These are phyloP conservation scores for Irpex sp. DNA, from an alignment of 1,284 basidiomycete genomes.

Conservation along the genomic window DNA sequence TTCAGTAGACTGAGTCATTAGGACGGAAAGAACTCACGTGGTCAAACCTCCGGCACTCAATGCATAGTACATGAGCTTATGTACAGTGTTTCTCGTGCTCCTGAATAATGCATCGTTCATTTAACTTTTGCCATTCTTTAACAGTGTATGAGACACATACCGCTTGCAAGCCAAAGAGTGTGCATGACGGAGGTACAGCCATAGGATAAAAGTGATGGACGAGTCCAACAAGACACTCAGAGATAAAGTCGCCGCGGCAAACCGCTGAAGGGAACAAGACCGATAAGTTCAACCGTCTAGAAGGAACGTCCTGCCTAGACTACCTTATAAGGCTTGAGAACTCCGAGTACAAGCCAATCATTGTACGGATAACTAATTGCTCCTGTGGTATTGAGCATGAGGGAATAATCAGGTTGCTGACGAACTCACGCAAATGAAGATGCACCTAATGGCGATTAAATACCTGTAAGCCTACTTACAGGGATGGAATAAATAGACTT, in stretches of 20 bases:
- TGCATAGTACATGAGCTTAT: background rate
- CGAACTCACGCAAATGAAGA: too few species aligned
- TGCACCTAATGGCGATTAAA: too few species aligned
- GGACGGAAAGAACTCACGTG: background rate
- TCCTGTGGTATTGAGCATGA: too few species aligned
- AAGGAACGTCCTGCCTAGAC: background rate
- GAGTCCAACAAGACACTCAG: background rate
- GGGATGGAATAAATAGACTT: too few species aligned
- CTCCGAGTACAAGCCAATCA: too few species aligned
- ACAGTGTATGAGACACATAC: background rate
- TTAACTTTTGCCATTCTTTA: background rate
- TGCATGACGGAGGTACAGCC: background rate
- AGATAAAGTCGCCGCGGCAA: background rate
- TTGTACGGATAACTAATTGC: too few species aligned
- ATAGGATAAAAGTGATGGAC: background rate
- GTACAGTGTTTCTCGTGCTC: background rate
- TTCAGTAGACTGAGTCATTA: background rate
- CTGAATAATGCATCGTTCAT: background rate
- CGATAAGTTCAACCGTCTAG: background rate
- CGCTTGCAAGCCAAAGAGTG: background rate
- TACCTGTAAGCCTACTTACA: too few species aligned
- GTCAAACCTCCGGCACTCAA: background rate
- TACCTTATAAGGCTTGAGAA: background rate
- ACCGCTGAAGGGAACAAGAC: background rate
- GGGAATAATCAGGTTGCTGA: too few species aligned